Base-by-base conservation (phyloP, 2,329 filamentous ascomycete genomes). In the Bipolaris gigantea region DNA sequence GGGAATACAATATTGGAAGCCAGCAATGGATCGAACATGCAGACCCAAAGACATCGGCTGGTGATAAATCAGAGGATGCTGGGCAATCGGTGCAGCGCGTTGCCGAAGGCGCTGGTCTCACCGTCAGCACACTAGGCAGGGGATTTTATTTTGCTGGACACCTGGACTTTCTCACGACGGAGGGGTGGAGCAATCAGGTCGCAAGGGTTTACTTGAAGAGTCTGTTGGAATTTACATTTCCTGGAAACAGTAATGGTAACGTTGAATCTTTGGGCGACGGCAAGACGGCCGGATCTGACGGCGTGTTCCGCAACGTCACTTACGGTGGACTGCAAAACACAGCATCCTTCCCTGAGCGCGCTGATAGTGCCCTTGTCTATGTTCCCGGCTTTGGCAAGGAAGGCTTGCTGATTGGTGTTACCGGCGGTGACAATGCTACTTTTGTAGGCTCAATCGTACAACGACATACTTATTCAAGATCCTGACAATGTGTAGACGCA, bases 121-220 rank as follows among this genome's bases (percentile, higher is more conserved):
- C 85, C 25, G 84, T 92, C 0, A 84, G 87, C 0, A 83, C 86
- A 49, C 75, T 91, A 0, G 88, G 88, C 0, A 75, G 87, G 42
- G 89, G 87, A 30, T 92, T 85, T 79, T 92, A 90, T 70, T 92
- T 92, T 73, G 89, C 88, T 23, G 89, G 89, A 0, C 89, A 92
- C 71, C 76, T 89, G 5, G 89, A 92, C 69, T 79, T 77, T 23
- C 81, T 83, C 55, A 85, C 82, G 0, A 85, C 83, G 2, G 71
- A 79, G 59, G 88, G 85, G 11, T 92, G 89, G 89, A 85, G 85
- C n/a, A 81, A 83, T 46, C 80, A 84, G 48, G 79, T 84, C 19
- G 74, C 78, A 0, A 79, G 88, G 5, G 77, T 90, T 1, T 92
- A 92, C 67, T 75, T 92, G 39, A 90, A 87, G 73, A 89, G 86